Base-by-base conservation (phyloP, 768 basidiomycete genomes). In the Cubamyces lactineus region DNA sequence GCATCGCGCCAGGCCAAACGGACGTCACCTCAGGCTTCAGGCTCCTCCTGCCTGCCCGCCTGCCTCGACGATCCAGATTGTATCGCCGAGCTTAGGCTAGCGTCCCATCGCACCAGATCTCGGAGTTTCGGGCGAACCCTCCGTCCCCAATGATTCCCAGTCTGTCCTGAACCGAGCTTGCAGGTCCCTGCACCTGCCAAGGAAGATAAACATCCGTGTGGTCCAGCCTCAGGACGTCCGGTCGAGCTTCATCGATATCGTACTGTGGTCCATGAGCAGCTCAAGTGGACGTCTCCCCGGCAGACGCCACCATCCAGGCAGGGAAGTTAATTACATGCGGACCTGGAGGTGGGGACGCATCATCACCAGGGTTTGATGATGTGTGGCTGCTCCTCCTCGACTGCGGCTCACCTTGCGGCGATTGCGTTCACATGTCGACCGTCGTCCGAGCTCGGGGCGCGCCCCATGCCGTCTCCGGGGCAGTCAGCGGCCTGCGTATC, bases 91-190 rank as follows among this genome's bases (percentile, higher is more conserved):
- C 28, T 30, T 8, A 8, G 4, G 28, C 28, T 30, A 30, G 8
- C 34, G 34, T 34, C 34, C 34, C 6, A 59, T 59, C 57, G 57
- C 41, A 23, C 21, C 57, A 59, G 57, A 59, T 59, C 57, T 59
- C 57, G 57, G 57, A 34, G 9, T 40, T 9, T 49, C 49, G 57
- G 48, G 15, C 26, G 8, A 51, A 21, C 19, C 23, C 26, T 30
- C 57, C 57, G 57, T 51, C 34, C 23, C 48, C 19, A 46, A 30
- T 46, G 30, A 23, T 28, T 30, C 55, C 34, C 19, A 24, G 24
- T 42, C 12, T 34, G 21, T 17, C 34, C 21, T 24, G n/a, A 11
- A 28, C 43, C 23, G 47, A 23, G 19, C 45, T 5, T 26, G 38
- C 45, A 34, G 1, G 34, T 34, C 34, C 34, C 34, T 11, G 34